Percentiles rank a stretch among this genome's conserved stretches.
Conservation (phyloP, 768 basidiomycete genomes). For the Russula emetica region DNA sequence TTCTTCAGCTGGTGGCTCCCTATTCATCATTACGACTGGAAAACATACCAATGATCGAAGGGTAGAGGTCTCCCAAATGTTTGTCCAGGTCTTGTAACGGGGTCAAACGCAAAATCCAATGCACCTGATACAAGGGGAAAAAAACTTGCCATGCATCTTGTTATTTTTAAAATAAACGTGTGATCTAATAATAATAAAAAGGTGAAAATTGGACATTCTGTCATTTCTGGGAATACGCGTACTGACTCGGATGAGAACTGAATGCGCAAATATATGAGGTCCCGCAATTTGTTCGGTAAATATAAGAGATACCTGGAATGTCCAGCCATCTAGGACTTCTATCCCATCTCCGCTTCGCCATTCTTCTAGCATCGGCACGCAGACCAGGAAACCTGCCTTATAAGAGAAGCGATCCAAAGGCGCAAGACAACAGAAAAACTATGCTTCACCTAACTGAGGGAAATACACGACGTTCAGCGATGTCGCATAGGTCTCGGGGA, state of each 20-base stretch:
- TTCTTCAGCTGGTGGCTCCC: not conserved
- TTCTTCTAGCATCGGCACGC: slow-evolving; percentile 68
- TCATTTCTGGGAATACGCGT: not conserved
- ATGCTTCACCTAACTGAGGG: slow-evolving; percentile 75
- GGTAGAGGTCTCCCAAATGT: slow-evolving; percentile 86
- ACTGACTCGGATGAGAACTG: slow-evolving; percentile 82
- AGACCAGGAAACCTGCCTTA: slow-evolving; percentile 67
- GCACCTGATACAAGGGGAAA: not conserved
- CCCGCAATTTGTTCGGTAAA: slow-evolving; percentile 5
- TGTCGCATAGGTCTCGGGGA: slow-evolving; percentile 58
- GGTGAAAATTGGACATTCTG: not conserved
- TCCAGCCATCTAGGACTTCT: slow-evolving; percentile 69
- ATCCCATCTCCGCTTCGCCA: slow-evolving; percentile 59
- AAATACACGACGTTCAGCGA: slow-evolving; percentile 88
- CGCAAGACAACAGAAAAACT: not conserved
- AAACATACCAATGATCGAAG: slow-evolving; percentile 67
- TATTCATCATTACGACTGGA: not conserved
- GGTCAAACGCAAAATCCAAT: slow-evolving; percentile 9
- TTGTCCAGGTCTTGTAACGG: slow-evolving; percentile 65
- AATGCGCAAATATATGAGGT: not conserved
- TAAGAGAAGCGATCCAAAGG: slow-evolving; percentile 17
- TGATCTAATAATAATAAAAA: slow-evolving; percentile 41
- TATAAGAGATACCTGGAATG: slow-evolving; percentile 55
- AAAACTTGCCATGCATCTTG: slow-evolving; percentile 70
- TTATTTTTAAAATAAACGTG: slow-evolving; percentile 85